Conservation (phyloP, 176 grass and related monocot species). For the Hordeum vulgare region DNA sequence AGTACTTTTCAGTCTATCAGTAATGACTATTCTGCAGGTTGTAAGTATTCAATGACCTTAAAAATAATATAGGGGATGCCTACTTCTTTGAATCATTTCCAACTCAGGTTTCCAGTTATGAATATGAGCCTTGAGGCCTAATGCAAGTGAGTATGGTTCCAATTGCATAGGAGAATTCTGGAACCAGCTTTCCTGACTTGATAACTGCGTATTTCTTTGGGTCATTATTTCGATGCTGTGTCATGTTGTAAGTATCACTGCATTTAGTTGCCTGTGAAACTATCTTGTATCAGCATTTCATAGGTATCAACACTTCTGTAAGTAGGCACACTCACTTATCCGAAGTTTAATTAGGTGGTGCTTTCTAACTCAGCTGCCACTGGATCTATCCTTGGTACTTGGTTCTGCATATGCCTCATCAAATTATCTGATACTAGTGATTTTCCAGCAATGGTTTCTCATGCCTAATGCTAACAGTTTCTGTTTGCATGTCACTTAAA, state of each 20-base stretch:
- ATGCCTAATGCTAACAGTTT: not conserved
- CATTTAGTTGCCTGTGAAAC: not conserved
- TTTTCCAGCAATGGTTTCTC: not conserved
- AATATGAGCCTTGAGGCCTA: not conserved
- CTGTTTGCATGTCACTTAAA: not conserved
- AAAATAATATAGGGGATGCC: not conserved
- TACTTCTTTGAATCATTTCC: not conserved
- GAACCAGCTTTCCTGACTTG: not conserved
- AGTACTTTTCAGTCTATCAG: not conserved
- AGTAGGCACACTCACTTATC: not conserved
- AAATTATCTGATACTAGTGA: not conserved
- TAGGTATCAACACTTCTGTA: not conserved
- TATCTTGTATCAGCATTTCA: not conserved
- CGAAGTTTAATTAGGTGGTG: not conserved
- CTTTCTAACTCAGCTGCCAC: not conserved
- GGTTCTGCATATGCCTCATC: not conserved
- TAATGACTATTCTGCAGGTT: not conserved
- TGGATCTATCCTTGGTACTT: not conserved
- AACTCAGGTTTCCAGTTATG: not conserved
- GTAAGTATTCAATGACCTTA: not conserved
- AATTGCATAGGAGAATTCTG: not conserved
- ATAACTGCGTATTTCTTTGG: not conserved
- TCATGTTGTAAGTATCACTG: not conserved
- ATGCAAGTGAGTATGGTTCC: not conserved
- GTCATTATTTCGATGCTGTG: not conserved